Conservation (phyloP, 805 yeast genomes). For the Starmerella vaccinii region DNA sequence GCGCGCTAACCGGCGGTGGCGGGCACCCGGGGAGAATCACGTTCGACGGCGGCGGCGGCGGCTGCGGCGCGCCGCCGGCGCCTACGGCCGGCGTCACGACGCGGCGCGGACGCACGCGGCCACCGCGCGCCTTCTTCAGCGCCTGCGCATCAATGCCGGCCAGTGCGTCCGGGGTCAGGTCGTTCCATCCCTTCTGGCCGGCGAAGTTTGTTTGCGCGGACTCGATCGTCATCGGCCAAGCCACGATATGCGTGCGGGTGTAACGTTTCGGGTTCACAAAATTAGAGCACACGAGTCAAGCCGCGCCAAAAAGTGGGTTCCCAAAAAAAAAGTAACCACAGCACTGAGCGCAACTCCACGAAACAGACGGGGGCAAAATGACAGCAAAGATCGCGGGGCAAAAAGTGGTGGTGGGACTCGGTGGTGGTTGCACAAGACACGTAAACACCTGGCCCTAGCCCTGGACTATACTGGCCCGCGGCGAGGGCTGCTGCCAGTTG, state of each 20-base stretch:
- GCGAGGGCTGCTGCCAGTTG: no score
- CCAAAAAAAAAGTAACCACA: no score
- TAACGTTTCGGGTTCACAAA: no score
- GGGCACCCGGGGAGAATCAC: slow-evolving; percentile 2
- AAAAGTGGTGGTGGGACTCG: no score
- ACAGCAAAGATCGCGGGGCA: no score
- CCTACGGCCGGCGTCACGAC: slow-evolving; percentile 11
- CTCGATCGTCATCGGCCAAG: slow-evolving; percentile 10
- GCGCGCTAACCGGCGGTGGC: slow-evolving; percentile 4
- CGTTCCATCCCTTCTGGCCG: slow-evolving; percentile 28
- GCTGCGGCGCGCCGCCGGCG: not conserved
- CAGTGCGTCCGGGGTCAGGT: slow-evolving; percentile 20
- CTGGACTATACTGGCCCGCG: no score
- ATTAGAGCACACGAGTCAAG: no score
- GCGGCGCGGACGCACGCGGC: slow-evolving; percentile 16
- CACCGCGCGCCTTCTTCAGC: slow-evolving; percentile 2
- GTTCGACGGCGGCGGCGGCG: not conserved
- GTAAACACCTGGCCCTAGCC: slow-evolving; percentile 3
- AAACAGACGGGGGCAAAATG: no score
- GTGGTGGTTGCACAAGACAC: not conserved
- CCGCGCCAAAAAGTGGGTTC: no score
- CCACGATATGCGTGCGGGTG: not conserved
- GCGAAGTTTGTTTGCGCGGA: slow-evolving; percentile 25
- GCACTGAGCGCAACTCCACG: no score
- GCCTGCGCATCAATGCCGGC: slow-evolving; percentile 3